Evolutionary conservation across 1,284 basidiomycete genomes (phyloP), one percentile per base, ranked within the genome.

Genomic region (Rhodotorula glutinis): DNA sequence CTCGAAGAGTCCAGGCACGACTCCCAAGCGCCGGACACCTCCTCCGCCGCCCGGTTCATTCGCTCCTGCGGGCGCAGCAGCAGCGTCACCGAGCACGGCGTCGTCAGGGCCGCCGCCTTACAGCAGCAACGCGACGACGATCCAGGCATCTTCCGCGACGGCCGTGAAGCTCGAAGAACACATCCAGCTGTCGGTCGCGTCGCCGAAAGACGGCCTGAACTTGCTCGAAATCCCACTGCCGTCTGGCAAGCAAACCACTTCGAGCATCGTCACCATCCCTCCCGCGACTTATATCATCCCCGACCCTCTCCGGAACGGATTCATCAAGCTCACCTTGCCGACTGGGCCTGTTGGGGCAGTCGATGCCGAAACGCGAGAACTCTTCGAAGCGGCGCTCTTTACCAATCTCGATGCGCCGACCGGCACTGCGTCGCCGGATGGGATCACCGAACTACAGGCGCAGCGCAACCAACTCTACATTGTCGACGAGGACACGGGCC

Each of bases 241-340:
- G 27, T 70, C 49, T n/a, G 47, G 23, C 53, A 51, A 43, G 44
- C 27, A 10, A 21, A 60, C 43, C 11, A 41, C 43, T n/a, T n/a
- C 59, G 3, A 23, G 23, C 19, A 60, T 66, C 49, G 33, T 63
- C 43, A 54, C 56, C 40, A 8, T 29, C n/a, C 58, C 61, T 4
- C 61, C 60, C 2, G 19, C 65, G 13, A 53, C 58, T 10, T 72
- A 66, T 54, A 23, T 66, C 53, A n/a, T 72, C 21, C 67, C 70
- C 5, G 66, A 69, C 60, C 30, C 30, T 16, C 57, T 41, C 17
- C 47, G 56, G 17, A 33, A 44, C 19, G 62, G 58, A 19, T 63
- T 57, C 41, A 38, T 55, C 49, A 46, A 55, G 30, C 16, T 60
- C 25, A n/a, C 27, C 11, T n/a, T 51, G 3, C 49, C 49, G n/a